These are phyloP conservation scores for Ceratobasidium sp. DNA, from an alignment of 1,284 basidiomycete species.

Conservation along the genomic window DNA sequence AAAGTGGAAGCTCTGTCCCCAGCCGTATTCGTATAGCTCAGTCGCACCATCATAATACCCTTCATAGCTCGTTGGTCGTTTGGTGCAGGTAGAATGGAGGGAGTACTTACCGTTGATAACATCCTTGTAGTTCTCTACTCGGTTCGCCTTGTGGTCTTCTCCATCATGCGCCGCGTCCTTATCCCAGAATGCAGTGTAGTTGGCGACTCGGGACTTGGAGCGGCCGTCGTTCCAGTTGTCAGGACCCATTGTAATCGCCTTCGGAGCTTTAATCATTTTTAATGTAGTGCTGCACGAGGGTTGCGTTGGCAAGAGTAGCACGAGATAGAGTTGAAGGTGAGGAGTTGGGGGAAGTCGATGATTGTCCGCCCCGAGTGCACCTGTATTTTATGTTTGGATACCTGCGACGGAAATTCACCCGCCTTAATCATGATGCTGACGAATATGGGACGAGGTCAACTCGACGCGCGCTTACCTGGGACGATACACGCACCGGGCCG, in stretches of 20 bases:
- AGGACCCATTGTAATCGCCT: neutral
- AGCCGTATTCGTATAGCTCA: conserved; percentile 95
- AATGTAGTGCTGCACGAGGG: no score
- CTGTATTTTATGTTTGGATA: no score
- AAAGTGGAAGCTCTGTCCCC: conserved; percentile 95
- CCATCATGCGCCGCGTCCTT: conserved; percentile 80
- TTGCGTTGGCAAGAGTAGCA: no score
- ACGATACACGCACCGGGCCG: no score
- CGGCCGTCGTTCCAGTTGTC: conserved; percentile 67
- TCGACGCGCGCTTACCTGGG: no score
- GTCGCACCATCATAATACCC: conserved; percentile 98
- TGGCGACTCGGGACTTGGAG: conserved; percentile 79
- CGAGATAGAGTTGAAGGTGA: no score
- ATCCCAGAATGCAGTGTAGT: conserved; percentile 95
- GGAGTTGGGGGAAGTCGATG: no score
- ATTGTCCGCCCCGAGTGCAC: no score
- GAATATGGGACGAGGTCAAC: no score
- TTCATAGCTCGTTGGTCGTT: neutral
- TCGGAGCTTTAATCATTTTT: neutral
- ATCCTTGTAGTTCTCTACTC: conserved; percentile 86
- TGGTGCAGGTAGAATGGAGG: neutral
- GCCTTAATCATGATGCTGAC: no score
- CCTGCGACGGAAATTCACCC: no score
- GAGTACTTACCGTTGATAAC: conserved; percentile 72
- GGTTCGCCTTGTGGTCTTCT: conserved; percentile 71